Evolutionary conservation across 202 grass and related monocot species (phyloP), one percentile per base, ranked within the genome.

Genomic region (Setaria italica): DNA sequence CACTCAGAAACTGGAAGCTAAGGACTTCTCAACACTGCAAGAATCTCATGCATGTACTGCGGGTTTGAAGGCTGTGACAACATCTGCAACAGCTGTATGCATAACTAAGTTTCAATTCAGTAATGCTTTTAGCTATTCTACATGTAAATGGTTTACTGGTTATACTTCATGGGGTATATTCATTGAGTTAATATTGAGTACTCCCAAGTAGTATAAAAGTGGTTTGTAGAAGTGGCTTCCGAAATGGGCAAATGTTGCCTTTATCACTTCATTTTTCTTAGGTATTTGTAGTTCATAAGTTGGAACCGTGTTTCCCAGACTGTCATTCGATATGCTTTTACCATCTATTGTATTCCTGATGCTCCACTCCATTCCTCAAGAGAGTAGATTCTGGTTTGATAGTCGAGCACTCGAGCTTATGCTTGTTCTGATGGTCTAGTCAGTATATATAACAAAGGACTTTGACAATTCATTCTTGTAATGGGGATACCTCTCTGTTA

Each of bases 11-110:
- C 80, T 97, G 21, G 82, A 90, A 78, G 89, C 90, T 43, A 97
- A 95, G 78, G 95, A 97, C 85, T 97, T 89, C 78, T 97, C 95
- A 53, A 97, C 95, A 69, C 83, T 95, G 67, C 92, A 84, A 14
- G 95, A 95, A 50, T 91, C 91, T 77, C 95, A 97, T 93, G 95
- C 95, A 25, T 97, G 95, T 82, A 73, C 70, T 85, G 95, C 92
- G 85, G 92, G 95, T 49, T 60, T 97, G 80, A 97, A 97, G 88
- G 89, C 92, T 29, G 86, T 97, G 73, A 97, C 95, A 35, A 95
- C 95, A 75, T 91, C 92, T 62, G 89, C 50, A 53, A 95, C 70
- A 51, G 13, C 46, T 51, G 70, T 73, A 73, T 0, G 46, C 48
- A 73, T 34, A 51, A 72, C 37, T 50, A 72, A 49, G 20, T 58